Conservation (phyloP, 768 basidiomycete species). For the Tremella fuciformis region DNA sequence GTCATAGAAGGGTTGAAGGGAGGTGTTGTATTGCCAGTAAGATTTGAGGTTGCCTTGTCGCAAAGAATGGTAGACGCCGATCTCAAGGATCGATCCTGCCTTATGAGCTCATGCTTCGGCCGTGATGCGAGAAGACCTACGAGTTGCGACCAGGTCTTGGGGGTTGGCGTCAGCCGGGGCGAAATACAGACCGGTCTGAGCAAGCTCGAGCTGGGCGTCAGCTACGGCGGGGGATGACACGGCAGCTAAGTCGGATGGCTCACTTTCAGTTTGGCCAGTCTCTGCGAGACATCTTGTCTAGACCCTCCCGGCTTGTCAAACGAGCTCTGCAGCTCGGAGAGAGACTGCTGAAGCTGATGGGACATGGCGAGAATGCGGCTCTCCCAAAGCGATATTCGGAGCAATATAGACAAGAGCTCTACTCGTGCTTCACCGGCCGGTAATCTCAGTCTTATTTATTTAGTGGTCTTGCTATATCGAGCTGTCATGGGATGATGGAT, state of each 20-base stretch:
- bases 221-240: too few species aligned
- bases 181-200: conserved; percentile 42
- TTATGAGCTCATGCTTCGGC: not conserved
- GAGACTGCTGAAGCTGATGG: conserved; percentile 31
- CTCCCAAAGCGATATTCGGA: too few species aligned
- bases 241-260: not conserved
- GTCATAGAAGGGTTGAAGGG: conserved; percentile 35
- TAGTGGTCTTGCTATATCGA: too few species aligned
- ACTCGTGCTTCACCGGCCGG: too few species aligned
- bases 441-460: too few species aligned
- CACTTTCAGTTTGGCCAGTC: conserved; percentile 37
- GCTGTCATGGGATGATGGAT: too few species aligned
- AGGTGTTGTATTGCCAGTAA: conserved; percentile 82
- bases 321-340: conserved; percentile 34
- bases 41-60: conserved; percentile 81
- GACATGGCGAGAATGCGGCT: conserved; percentile 22
- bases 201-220: conserved; percentile 37
- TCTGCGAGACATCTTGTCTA: conserved; percentile 26
- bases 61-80: conserved; percentile 92
- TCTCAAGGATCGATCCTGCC: conserved; percentile 88
- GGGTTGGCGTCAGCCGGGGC: conserved; percentile 28
- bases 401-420: too few species aligned
- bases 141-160: conserved; percentile 35
- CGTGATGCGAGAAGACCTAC: conserved; percentile 16
- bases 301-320: conserved; percentile 29